phyloP scores from a whole-genome alignment of 305 asterid genomes.

The Rubia peregrina region DNA sequence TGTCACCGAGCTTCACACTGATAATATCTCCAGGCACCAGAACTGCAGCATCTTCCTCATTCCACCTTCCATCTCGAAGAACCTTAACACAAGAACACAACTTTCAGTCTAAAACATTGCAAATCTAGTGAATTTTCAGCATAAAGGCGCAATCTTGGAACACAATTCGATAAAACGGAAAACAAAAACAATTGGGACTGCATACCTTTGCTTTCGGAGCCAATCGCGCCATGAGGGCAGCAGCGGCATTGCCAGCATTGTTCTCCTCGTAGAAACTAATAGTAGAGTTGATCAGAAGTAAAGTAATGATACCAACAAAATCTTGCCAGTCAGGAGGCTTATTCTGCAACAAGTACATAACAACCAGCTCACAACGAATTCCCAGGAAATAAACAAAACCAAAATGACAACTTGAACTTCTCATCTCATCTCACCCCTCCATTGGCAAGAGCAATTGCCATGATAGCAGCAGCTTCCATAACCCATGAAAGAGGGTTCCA shows the following conservation, averaged over 20 bases:
- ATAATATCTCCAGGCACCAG: slow-evolving; percentile 91
- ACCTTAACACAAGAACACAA: slow-evolving; percentile 39
- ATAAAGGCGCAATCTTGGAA: background rate
- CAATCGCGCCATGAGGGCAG: slow-evolving; percentile 99
- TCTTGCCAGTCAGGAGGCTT: slow-evolving; percentile 99
- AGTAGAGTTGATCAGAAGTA: slow-evolving; percentile 89
- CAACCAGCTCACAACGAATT: background rate
- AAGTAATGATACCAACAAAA: slow-evolving; percentile 89
- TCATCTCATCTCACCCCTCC: slow-evolving; percentile 59
- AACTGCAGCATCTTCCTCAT: slow-evolving; percentile 77
- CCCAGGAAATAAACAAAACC: background rate
- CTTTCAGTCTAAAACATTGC: slow-evolving; percentile 12
- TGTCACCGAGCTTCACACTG: slow-evolving; percentile 92
- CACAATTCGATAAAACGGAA: background rate
- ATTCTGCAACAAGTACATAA: slow-evolving; percentile 43
- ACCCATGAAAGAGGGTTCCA: slow-evolving; percentile 99
- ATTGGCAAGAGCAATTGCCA: slow-evolving; percentile 99
- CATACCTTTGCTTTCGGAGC: slow-evolving; percentile 96
- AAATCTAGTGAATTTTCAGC: slow-evolving; percentile 5
- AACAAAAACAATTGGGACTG: background rate
- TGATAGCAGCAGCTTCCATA: slow-evolving; percentile 99
- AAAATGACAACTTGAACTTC: slow-evolving; percentile 12
- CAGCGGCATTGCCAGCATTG: slow-evolving; percentile 98
- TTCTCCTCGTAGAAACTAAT: slow-evolving; percentile 98
- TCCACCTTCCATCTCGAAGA: slow-evolving; percentile 95